Evolutionary conservation across 1,284 basidiomycete genomes (phyloP).

Genomic region (Boletellus deceptivus): DNA sequence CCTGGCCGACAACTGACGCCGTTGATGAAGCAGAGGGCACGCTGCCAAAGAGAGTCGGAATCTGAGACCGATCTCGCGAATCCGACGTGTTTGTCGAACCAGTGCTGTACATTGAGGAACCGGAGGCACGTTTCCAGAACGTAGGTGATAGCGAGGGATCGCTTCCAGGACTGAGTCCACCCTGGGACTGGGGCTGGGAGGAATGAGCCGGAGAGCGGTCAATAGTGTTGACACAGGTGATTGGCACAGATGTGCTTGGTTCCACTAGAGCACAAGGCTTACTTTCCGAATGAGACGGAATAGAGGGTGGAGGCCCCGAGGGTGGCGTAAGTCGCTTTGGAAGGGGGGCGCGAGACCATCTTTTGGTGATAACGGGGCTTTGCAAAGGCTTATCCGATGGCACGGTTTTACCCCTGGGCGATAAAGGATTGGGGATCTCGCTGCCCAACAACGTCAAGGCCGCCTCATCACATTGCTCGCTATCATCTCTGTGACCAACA

Average conservation of each 20-base stretch:
- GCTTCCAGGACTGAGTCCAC: constrained; percentile 45
- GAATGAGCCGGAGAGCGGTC: constrained; percentile 43
- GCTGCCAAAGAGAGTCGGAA: constrained; percentile 11
- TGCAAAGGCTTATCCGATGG: constrained; percentile 17
- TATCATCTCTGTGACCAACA: neutral
- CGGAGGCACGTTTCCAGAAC: constrained; percentile 60
- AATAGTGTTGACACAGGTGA: constrained; percentile 31
- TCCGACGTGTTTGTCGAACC: constrained; percentile 48
- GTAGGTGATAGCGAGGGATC: constrained; percentile 47
- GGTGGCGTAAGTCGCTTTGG: constrained; percentile 57
- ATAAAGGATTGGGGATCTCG: neutral
- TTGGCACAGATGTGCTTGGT: constrained; percentile 30
- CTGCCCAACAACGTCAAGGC: neutral
- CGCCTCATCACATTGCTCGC: constrained; percentile 5
- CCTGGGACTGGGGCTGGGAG: constrained; percentile 38
- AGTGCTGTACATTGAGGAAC: constrained; percentile 51
- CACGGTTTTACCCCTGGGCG: neutral
- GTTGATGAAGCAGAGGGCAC: constrained; percentile 11
- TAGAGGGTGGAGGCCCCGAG: constrained; percentile 54
- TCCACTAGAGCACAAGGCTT: constrained; percentile 20
- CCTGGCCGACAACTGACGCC: constrained; percentile 5
- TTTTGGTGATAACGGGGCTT: constrained; percentile 38
- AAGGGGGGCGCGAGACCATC: constrained; percentile 58
- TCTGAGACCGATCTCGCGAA: constrained; percentile 34
- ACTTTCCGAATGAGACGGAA: constrained; percentile 33